Evolutionary conservation across 164 flowering plant species (phyloP).

Genomic region (Chloranthus sessilifolius): DNA sequence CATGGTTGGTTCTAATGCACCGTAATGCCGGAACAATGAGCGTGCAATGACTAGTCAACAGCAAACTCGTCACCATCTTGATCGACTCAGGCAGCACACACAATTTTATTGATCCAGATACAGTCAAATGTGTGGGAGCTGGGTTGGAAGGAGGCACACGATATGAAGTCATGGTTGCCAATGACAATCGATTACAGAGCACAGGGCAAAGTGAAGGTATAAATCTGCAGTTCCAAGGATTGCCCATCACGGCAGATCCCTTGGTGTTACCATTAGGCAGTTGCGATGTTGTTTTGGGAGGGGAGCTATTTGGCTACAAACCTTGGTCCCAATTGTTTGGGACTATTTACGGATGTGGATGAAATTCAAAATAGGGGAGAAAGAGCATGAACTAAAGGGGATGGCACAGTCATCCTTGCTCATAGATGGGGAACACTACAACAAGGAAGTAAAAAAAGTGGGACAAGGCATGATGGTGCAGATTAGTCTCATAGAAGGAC

Average conservation of each 20-base stretch:
- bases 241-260: not conserved
- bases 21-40: not conserved
- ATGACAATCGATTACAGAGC: not conserved
- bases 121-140: not conserved
- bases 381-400: not conserved
- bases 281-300: not conserved
- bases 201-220: not conserved
- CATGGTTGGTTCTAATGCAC: not conserved
- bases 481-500: no score
- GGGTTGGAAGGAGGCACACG: not conserved
- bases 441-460: not conserved
- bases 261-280: not conserved
- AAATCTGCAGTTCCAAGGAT: not conserved
- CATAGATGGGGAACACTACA: not conserved
- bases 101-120: not conserved
- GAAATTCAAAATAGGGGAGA: not conserved
- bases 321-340: slow-evolving; percentile 1
- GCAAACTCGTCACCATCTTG: not conserved
- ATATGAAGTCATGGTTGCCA: not conserved
- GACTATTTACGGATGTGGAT: not conserved
- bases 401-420: no score
- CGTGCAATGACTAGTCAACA: not conserved
- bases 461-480: no score
- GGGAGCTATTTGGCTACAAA: not conserved
- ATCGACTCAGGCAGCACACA: not conserved